Evolutionary conservation across 441 rosid species (phyloP).

Genomic region (Francoa sonchifolia): DNA sequence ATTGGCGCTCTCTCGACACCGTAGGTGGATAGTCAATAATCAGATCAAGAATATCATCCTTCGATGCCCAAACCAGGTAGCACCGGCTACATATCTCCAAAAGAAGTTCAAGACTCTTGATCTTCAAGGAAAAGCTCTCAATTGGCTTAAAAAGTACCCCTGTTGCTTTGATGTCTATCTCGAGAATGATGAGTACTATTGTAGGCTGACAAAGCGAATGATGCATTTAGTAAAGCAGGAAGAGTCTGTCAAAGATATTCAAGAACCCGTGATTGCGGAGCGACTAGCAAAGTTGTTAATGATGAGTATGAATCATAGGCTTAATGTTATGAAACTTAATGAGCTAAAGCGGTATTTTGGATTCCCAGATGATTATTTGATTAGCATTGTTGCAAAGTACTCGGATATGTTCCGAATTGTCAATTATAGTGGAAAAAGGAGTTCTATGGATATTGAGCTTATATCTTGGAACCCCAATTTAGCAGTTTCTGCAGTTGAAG

Average conservation of each 20-base stretch:
- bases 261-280: constrained; percentile 43
- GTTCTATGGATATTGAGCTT: constrained; percentile 88
- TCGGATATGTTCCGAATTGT: constrained; percentile 49
- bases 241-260: constrained; percentile 51
- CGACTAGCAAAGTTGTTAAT: constrained; percentile 63
- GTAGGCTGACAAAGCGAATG: constrained; percentile 62
- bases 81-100: constrained; percentile 52
- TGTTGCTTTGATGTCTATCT: constrained; percentile 63
- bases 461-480: constrained; percentile 54
- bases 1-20: constrained; percentile 60
- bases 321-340: constrained; percentile 56
- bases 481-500: constrained; percentile 67
- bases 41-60: constrained; percentile 72
- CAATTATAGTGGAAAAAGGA: constrained; percentile 64
- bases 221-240: constrained; percentile 70
- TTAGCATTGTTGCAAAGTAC: constrained; percentile 54
- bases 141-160: constrained; percentile 87
- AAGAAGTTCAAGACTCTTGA: constrained; percentile 88
- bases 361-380: constrained; percentile 65
- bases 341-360: constrained; percentile 74
- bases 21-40: constrained; percentile 77
- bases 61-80: constrained; percentile 51
- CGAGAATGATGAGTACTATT: constrained; percentile 48
- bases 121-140: constrained; percentile 81
- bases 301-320: constrained; percentile 68